phyloP scores from a whole-genome alignment of 768 basidiomycete genomes.

The Podaxis sp. region DNA sequence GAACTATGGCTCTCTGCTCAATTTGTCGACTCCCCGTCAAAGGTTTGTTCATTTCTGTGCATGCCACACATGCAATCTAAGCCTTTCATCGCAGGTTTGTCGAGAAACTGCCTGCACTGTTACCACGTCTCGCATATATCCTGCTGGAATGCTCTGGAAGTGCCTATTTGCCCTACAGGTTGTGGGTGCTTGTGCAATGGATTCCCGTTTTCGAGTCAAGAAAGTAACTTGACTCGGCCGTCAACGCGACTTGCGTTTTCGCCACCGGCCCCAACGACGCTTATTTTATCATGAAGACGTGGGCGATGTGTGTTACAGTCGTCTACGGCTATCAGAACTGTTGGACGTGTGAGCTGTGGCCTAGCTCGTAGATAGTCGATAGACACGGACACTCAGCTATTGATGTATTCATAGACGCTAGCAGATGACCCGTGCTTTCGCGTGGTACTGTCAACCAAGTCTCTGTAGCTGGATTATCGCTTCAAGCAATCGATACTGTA shows the following conservation, averaged over 20 bases:
- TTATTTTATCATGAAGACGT: background rate
- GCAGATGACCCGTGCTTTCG: too few species aligned
- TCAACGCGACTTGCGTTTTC: slow-evolving; percentile 27
- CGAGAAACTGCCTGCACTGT: slow-evolving; percentile 56
- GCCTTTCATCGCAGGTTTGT: slow-evolving; percentile 43
- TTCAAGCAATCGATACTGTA: too few species aligned
- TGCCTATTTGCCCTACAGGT: slow-evolving; percentile 57
- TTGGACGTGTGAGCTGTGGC: too few species aligned
- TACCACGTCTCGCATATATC: slow-evolving; percentile 62
- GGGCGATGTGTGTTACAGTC: too few species aligned
- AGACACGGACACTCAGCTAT: too few species aligned
- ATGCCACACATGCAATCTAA: background rate
- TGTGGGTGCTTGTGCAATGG: slow-evolving; percentile 62
- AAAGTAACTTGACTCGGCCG: slow-evolving; percentile 25
- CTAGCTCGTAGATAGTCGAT: too few species aligned
- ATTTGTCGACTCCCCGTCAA: slow-evolving; percentile 75
- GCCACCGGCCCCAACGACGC: slow-evolving; percentile 15
- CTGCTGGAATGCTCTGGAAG: slow-evolving; percentile 52
- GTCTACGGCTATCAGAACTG: too few species aligned
- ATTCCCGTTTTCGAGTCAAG: slow-evolving; percentile 11
- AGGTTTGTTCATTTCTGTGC: slow-evolving; percentile 35
- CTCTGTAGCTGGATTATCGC: too few species aligned
- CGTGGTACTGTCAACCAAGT: too few species aligned
- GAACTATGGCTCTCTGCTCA: slow-evolving; percentile 51
- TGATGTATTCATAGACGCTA: too few species aligned